These are phyloP conservation scores for Akanthomyces lecanii DNA, from an alignment of 2,329 filamentous ascomycete genomes.

Conservation along the genomic window DNA sequence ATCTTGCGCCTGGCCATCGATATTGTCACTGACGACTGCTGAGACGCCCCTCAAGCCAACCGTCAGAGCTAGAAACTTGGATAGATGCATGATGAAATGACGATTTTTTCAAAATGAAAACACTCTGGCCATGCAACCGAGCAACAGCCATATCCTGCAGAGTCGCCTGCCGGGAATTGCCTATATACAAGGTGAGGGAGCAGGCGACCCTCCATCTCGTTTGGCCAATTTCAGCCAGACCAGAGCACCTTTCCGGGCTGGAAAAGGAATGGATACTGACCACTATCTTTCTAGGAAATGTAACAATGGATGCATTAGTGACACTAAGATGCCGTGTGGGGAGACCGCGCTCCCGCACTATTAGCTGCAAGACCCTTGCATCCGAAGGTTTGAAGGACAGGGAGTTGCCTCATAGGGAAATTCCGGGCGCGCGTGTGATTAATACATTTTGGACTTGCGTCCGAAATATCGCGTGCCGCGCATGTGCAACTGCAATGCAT, in stretches of 20 bases:
- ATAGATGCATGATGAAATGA: not conserved
- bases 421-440: not conserved
- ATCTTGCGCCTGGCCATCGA: not conserved
- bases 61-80: not conserved
- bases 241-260: not conserved
- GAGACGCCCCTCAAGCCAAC: not conserved
- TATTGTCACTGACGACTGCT: not conserved
- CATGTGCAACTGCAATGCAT: too few relatives aligned
- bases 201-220: not conserved
- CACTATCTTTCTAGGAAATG: not conserved
- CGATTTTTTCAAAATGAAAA: not conserved
- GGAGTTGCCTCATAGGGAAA: not conserved
- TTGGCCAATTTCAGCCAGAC: not conserved
- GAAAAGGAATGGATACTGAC: not conserved
- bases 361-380: not conserved
- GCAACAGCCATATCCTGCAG: not conserved
- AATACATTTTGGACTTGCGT: not conserved
- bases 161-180: not conserved
- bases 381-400: not conserved
- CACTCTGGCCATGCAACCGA: too few relatives aligned
- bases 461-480: not conserved
- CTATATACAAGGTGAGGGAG: not conserved
- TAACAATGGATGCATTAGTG: not conserved
- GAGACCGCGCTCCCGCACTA: not conserved
- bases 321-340: not conserved